These are phyloP conservation scores for Musa schizocarpa DNA, from an alignment of 176 grass and related monocot genomes.

Conservation along the genomic window DNA sequence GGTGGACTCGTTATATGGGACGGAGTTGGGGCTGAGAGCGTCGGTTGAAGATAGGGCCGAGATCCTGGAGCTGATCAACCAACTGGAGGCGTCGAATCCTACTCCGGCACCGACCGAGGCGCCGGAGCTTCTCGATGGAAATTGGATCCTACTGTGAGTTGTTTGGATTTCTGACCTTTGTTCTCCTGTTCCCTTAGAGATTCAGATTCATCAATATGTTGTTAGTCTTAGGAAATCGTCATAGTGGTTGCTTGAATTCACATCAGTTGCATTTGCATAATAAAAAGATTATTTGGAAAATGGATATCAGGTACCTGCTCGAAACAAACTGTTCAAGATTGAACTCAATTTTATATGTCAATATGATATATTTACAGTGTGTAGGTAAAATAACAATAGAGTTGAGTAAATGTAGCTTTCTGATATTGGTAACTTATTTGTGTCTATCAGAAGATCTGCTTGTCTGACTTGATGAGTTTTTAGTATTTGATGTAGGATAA, in stretches of 20 bases:
- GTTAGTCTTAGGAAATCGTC: too few relatives aligned
- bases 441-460: background rate
- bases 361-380: background rate
- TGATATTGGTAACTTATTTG: background rate
- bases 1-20: conserved; percentile 68
- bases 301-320: too few relatives aligned
- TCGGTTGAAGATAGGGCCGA: conserved; percentile 75
- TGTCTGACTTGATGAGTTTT: background rate
- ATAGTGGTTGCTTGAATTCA: too few relatives aligned
- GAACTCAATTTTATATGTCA: background rate
- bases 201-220: background rate
- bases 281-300: too few relatives aligned
- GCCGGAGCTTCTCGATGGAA: conserved; percentile 68
- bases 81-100: conserved; percentile 70
- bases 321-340: background rate
- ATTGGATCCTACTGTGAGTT: conserved; percentile 89
- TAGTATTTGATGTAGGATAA: too few relatives aligned
- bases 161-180: background rate
- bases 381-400: background rate
- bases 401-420: background rate
- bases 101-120: conserved; percentile 44
- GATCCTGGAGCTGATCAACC: conserved; percentile 75
- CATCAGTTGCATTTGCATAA: too few relatives aligned
- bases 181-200: background rate
- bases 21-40: conserved; percentile 61